Conservation (phyloP, 306 rosid species). For the Dalbergia cochinchinensis region DNA sequence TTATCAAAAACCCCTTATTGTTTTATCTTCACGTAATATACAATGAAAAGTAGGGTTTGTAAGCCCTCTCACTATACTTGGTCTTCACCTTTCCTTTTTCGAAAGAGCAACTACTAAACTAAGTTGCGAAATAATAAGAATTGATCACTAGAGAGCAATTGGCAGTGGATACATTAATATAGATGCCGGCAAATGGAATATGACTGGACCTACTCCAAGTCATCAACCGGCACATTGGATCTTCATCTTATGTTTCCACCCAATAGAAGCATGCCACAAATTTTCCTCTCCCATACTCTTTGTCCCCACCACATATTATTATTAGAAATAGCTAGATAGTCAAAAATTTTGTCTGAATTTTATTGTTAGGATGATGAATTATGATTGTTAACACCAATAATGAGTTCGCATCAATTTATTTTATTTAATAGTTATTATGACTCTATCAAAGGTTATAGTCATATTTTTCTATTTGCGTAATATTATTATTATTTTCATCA, state of each 20-base stretch:
- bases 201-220: constrained; percentile 32
- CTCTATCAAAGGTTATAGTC: too few relatives aligned
- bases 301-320: neutral
- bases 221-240: constrained; percentile 5
- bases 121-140: neutral
- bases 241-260: constrained; percentile 41
- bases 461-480: too few relatives aligned
- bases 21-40: neutral
- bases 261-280: constrained; percentile 37
- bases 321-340: too few relatives aligned
- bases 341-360: too few relatives aligned
- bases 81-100: neutral
- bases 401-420: too few relatives aligned
- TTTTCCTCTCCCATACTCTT: neutral
- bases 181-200: constrained; percentile 41
- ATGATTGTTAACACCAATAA: too few relatives aligned
- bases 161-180: constrained; percentile 9
- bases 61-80: neutral
- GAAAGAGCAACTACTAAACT: neutral
- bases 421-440: too few relatives aligned
- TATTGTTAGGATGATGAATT: too few relatives aligned
- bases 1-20: neutral
- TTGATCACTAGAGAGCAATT: constrained; percentile 4
- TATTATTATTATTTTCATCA: neutral
- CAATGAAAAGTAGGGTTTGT: constrained; percentile 14